phyloP scores from a whole-genome alignment of 163 green algal species.

The Coccomyxa subellipsoidea region DNA sequence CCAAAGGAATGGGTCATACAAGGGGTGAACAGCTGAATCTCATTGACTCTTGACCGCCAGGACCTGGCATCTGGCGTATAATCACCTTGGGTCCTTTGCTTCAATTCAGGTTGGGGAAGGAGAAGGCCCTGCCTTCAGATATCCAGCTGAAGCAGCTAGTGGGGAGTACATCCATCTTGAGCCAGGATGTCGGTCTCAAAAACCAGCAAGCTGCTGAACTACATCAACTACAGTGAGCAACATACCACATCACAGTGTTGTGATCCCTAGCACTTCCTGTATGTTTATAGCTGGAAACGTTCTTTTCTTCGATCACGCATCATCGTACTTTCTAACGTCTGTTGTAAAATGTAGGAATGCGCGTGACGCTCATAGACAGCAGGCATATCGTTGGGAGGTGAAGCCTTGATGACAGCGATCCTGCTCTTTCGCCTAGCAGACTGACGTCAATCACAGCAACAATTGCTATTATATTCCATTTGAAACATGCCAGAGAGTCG shows the following conservation, averaged over 20 bases:
- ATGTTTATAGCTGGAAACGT: no score
- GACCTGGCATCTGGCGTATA: background rate
- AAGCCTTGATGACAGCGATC: background rate
- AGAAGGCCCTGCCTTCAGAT: background rate
- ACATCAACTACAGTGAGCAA: conserved; percentile 86
- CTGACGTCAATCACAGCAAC: no score
- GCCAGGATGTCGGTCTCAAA: conserved; percentile 22
- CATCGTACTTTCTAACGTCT: background rate
- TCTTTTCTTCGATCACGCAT: no score
- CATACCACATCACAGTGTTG: background rate
- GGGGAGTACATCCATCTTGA: background rate
- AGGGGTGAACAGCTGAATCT: no score
- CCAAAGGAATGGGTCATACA: no score
- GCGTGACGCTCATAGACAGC: conserved; percentile 89
- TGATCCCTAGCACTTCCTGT: no score
- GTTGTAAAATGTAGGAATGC: conserved; percentile 76
- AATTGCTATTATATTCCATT: no score
- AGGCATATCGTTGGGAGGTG: conserved; percentile 91
- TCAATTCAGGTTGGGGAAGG: background rate
- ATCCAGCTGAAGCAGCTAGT: background rate
- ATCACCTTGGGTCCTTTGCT: background rate
- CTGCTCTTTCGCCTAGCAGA: background rate
- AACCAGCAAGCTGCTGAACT: conserved; percentile 93
- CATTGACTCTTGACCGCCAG: no score
- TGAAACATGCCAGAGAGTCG: no score